Conservation (phyloP, 345 rosid species). For the Linum trigynum region DNA sequence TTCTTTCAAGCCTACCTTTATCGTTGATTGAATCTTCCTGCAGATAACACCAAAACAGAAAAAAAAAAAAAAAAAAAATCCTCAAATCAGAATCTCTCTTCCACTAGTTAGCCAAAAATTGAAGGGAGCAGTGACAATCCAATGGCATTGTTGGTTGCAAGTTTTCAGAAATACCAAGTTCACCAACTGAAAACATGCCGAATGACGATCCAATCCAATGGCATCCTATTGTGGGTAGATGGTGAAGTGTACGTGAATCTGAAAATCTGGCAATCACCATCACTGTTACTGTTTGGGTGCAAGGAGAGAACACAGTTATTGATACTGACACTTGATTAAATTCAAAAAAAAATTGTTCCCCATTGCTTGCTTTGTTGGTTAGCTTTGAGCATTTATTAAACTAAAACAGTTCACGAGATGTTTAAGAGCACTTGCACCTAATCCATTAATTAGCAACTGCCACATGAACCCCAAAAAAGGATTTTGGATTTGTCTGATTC, state of each 20-base stretch:
- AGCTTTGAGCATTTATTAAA: neutral
- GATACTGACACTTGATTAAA: neutral
- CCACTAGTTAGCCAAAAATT: neutral
- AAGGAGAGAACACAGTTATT: neutral
- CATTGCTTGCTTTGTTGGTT: neutral
- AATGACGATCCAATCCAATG: too few species aligned
- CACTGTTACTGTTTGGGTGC: too few species aligned
- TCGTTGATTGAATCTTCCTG: neutral
- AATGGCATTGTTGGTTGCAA: too few species aligned
- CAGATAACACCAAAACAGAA: neutral
- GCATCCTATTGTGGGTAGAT: neutral
- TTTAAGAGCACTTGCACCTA: neutral
- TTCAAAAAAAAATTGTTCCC: too few species aligned
- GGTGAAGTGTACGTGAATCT: neutral
- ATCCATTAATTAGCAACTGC: neutral
- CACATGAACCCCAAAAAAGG: neutral
- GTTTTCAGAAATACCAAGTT: too few species aligned
- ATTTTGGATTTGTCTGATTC: neutral
- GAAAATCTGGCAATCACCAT: too few species aligned
- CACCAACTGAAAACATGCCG: too few species aligned
- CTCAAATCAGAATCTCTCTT: neutral
- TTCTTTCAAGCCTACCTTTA: too few species aligned
- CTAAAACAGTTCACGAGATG: neutral
- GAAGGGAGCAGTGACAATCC: too few species aligned
- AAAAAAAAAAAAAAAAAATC: too few species aligned